Conservation (phyloP, 257 asterid genomes). For the Euphrasia confusa region DNA sequence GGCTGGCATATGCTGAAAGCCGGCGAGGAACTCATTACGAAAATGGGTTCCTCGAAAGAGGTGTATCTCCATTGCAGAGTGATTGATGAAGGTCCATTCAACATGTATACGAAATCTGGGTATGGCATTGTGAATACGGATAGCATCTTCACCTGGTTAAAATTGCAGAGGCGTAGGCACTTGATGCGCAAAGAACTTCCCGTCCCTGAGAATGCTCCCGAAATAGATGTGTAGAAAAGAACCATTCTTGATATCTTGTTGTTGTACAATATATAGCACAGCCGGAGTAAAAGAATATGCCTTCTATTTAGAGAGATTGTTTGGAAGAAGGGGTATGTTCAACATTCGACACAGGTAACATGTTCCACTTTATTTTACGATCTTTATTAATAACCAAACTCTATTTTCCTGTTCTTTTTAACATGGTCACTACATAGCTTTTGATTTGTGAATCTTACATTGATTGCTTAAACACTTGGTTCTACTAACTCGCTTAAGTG, state of each 20-base stretch:
- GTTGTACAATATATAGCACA: slow-evolving; percentile 32
- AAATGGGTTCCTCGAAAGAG: slow-evolving; percentile 66
- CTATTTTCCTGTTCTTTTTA: background rate
- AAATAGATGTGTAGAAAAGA: slow-evolving; percentile 20
- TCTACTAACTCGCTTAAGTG: no score
- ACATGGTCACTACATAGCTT: no score
- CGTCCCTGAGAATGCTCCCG: slow-evolving; percentile 33
- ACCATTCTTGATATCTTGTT: slow-evolving; percentile 19
- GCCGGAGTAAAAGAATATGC: slow-evolving; percentile 20
- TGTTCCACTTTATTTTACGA: slow-evolving; percentile 11
- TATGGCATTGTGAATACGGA: slow-evolving; percentile 73
- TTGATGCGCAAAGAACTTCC: slow-evolving; percentile 80
- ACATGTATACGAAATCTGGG: slow-evolving; percentile 80
- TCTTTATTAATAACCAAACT: slow-evolving; percentile 11
- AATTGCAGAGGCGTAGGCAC: slow-evolving; percentile 84
- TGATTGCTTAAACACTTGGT: background rate
- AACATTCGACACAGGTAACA: slow-evolving; percentile 4
- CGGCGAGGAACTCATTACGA: slow-evolving; percentile 70
- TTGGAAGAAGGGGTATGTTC: slow-evolving; percentile 3
- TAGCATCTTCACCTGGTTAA: slow-evolving; percentile 61
- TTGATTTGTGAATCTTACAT: background rate
- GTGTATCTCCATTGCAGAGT: slow-evolving; percentile 89
- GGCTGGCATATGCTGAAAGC: slow-evolving; percentile 93
- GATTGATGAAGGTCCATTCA: slow-evolving; percentile 76
- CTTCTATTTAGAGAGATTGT: slow-evolving; percentile 4